These are phyloP conservation scores for Capillidium rhysosporum DNA, from an alignment of 371 early-diverging fungal species.

Conservation along the genomic window DNA sequence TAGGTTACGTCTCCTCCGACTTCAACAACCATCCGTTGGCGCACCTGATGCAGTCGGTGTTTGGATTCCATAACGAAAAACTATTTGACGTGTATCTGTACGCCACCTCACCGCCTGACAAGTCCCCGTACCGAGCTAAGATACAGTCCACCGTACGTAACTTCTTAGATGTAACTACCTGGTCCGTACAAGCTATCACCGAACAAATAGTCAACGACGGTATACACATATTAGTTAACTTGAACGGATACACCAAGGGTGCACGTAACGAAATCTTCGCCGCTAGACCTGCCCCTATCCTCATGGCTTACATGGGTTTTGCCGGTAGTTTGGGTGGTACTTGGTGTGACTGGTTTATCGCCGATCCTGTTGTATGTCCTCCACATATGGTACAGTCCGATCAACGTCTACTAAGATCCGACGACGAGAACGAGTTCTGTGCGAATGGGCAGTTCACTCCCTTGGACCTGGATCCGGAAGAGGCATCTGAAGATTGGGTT, in stretches of 20 bases:
- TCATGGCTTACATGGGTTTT: constrained; percentile 83
- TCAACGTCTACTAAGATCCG: constrained; percentile 15
- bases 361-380: constrained; percentile 75
- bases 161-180: constrained; percentile 53
- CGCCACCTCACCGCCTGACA: constrained; percentile 60
- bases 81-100: constrained; percentile 59
- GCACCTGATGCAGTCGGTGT: constrained; percentile 85
- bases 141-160: constrained; percentile 25
- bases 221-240: constrained; percentile 70
- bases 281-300: constrained; percentile 72
- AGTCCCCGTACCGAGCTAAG: constrained; percentile 57
- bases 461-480: constrained; percentile 55
- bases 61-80: constrained; percentile 63
- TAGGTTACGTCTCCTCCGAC: constrained; percentile 84
- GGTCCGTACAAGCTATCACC: constrained; percentile 58
- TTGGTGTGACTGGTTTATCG: constrained; percentile 84
- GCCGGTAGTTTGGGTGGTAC: constrained; percentile 76
- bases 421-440: background rate
- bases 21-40: constrained; percentile 83
- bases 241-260: constrained; percentile 89
- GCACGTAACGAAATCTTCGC: constrained; percentile 88
- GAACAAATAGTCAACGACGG: constrained; percentile 49
- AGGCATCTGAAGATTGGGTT: constrained; percentile 33
- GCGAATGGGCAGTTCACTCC: constrained; percentile 9
- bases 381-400: constrained; percentile 60